Percentiles rank a stretch among this genome's conserved stretches.
Conservation (phyloP, 2,329 filamentous ascomycete species). For the Fusarium nelsonii region DNA sequence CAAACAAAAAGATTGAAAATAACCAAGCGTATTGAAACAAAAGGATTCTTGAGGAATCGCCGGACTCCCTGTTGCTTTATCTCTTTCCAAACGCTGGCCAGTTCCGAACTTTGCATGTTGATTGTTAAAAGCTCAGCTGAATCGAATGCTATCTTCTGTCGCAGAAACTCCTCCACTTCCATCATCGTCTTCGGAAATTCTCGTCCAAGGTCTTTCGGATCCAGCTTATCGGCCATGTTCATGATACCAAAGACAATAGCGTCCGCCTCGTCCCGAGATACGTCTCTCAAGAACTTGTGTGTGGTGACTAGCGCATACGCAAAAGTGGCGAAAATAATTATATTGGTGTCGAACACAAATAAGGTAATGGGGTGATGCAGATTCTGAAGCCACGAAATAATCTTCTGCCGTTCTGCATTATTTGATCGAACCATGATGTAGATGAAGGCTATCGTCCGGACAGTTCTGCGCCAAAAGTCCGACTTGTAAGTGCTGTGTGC, state of each 20-base stretch:
- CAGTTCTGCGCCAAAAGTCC: neutral
- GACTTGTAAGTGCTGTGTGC: neutral
- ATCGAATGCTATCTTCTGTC: neutral
- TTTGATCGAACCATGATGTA: neutral
- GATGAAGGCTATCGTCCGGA: neutral
- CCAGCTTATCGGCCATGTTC: neutral
- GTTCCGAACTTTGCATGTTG: neutral
- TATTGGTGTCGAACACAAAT: neutral
- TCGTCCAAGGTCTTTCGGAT: neutral
- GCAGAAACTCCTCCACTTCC: neutral
- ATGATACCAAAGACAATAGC: neutral
- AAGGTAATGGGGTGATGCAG: fast-evolving
- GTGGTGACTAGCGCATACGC: neutral
- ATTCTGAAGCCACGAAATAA: neutral
- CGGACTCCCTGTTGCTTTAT: neutral
- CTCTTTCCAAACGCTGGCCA: neutral
- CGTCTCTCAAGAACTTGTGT: neutral
- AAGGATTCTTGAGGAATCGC: neutral
- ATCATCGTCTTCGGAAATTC: neutral
- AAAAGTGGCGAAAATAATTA: neutral
- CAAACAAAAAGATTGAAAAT: neutral
- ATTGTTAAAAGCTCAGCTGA: neutral
- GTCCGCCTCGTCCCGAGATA: neutral
- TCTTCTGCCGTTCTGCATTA: neutral
- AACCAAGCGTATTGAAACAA: neutral